Conservation (phyloP, 2,329 filamentous ascomycete species). For the Neofusicoccum parvum region DNA sequence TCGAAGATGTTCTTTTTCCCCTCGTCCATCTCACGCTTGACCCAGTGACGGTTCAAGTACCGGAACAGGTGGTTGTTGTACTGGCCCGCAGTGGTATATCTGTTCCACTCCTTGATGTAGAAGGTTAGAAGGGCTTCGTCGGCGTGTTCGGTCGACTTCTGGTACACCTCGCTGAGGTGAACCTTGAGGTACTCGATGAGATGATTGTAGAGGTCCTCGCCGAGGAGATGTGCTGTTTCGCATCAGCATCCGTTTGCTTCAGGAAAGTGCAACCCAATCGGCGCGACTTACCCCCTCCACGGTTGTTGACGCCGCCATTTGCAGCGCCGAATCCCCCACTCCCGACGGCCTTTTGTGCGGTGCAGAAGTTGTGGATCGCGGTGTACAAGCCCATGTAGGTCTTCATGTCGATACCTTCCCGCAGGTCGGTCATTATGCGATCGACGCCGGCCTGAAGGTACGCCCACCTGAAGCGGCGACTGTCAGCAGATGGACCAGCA, state of each 20-base stretch:
- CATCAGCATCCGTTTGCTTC: neutral
- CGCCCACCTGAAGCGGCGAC: slow-evolving; percentile 65
- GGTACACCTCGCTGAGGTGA: slow-evolving; percentile 73
- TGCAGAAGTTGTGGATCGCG: slow-evolving; percentile 98
- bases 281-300: slow-evolving; percentile 61
- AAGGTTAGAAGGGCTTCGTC: slow-evolving; percentile 89
- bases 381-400: slow-evolving; percentile 99
- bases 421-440: slow-evolving; percentile 89
- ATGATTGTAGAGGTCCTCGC: slow-evolving; percentile 93
- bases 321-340: slow-evolving; percentile 46
- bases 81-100: slow-evolving; percentile 93
- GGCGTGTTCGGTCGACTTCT: slow-evolving; percentile 74
- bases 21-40: slow-evolving; percentile 97
- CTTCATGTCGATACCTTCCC: slow-evolving; percentile 90
- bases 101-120: slow-evolving; percentile 95
- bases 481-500: neutral
- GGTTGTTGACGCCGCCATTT: slow-evolving; percentile 55
- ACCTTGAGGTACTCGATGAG: slow-evolving; percentile 80
- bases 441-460: slow-evolving; percentile 88
- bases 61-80: slow-evolving; percentile 97
- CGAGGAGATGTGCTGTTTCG: slow-evolving; percentile 78
- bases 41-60: slow-evolving; percentile 97
- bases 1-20: slow-evolving; percentile 98
- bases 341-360: slow-evolving; percentile 89
- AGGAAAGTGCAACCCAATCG: neutral